Evolutionary conservation across 805 yeast species (phyloP).

Genomic region (Brettanomyces sp.): DNA sequence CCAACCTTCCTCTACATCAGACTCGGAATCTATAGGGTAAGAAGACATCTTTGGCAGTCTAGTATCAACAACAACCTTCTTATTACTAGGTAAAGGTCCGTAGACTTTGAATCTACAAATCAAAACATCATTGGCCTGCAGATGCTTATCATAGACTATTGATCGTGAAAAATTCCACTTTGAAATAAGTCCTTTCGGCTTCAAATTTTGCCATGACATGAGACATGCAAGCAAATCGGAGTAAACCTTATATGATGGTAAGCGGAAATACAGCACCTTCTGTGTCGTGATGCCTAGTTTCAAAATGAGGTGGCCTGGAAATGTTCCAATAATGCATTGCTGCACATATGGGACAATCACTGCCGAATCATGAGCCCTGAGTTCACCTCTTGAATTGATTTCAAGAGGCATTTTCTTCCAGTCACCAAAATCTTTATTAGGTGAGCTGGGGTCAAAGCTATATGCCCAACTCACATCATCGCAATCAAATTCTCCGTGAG

Average conservation of each 20-base stretch:
- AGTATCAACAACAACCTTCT: conserved; percentile 24
- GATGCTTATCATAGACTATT: conserved; percentile 14
- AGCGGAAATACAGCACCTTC: conserved; percentile 14
- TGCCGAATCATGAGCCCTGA: conserved; percentile 12
- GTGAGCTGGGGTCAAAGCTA: neutral
- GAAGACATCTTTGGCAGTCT: conserved; percentile 12
- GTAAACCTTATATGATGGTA: conserved; percentile 29
- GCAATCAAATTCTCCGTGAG: conserved; percentile 3
- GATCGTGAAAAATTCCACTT: conserved; percentile 37
- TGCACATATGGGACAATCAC: conserved; percentile 20
- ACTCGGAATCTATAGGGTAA: conserved; percentile 3
- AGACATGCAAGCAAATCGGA: conserved; percentile 32
- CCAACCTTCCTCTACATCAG: conserved; percentile 48
- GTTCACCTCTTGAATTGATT: conserved; percentile 19
- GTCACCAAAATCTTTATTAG: conserved; percentile 1
- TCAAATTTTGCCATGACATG: conserved; percentile 41
- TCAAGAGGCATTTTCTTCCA: conserved; percentile 19
- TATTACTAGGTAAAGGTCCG: conserved; percentile 46
- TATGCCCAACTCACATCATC: conserved; percentile 5
- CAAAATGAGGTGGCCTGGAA: conserved; percentile 25
- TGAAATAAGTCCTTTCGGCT: conserved; percentile 35
- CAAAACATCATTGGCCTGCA: conserved; percentile 29
- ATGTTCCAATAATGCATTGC: conserved; percentile 19
- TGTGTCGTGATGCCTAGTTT: conserved; percentile 30
- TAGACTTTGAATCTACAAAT: conserved; percentile 58